Base-by-base conservation (phyloP, 345 rosid species). In the Trapa incisa region DNA sequence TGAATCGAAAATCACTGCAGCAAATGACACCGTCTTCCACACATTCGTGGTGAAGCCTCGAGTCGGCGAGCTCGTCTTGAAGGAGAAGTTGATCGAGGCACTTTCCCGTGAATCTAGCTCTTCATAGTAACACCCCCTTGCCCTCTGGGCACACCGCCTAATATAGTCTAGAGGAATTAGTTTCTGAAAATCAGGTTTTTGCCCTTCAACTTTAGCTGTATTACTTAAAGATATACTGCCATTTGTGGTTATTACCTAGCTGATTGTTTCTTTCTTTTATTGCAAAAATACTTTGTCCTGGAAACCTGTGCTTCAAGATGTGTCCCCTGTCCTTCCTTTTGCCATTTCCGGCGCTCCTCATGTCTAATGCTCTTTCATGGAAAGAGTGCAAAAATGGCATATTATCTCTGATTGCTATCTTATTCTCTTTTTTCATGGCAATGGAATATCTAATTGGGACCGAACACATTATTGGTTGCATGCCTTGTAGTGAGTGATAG, bases 71-170 rank as follows among this genome's bases (percentile, higher is more conserved):
- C 86, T 86, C 77, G 74, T 94, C 69, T 88, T 92, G 12, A 93
- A 81, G 82, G 98, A 93, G 75, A 88, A 86, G 79, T 72, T 93
- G 71, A 77, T 85, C 71, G 96, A 92, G 1, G 88, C 83, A 9
- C 79, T 84, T 72, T 68, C 84, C 58, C 75, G 70, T 0, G 86
- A 84, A 67, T 75, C 80, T 6, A 80, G 71, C 78, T 73, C 85
- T 17, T 71, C 67, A 58, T 80, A 85, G 79, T 78, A 5, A 29
- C 32, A n/a, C 29, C 43, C 13, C n/a, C 11, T 7, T 35, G 41
- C 16, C 29, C 6, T 54, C 22, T 32, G 60, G 33, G 60, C 60
- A 54, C 33, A 54, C 22, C 60, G 5, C 60, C 60, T 54, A 22
- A 54, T 33, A 54, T 54, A 54, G 60, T 54, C 60, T 15, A 54